Conservation (phyloP, 305 asterid genomes). For the Solanum aculeatissimum region DNA sequence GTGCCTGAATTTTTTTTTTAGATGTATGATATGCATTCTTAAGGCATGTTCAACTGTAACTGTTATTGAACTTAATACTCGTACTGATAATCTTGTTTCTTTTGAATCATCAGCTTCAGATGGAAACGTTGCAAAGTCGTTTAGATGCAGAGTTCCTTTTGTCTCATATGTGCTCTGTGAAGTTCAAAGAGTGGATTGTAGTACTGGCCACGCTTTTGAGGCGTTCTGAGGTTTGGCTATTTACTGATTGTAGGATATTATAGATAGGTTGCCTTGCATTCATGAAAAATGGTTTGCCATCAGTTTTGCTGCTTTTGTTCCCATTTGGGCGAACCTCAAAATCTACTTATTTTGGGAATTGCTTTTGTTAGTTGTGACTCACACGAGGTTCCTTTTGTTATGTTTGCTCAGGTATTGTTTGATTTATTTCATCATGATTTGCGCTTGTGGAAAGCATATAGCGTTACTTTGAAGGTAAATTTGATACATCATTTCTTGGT, state of each 20-base stretch:
- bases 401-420: constrained; percentile 58
- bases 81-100: neutral
- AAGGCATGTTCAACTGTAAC: neutral
- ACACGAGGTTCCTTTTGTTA: neutral
- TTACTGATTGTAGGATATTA: neutral
- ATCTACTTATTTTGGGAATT: neutral
- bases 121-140: constrained; percentile 90
- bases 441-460: constrained; percentile 88
- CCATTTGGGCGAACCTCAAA: neutral
- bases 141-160: constrained; percentile 94
- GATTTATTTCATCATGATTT: constrained; percentile 85
- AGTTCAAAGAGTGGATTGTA: constrained; percentile 98
- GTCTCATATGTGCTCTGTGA: constrained; percentile 97
- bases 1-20: neutral
- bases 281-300: neutral
- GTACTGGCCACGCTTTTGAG: constrained; percentile 93
- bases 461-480: constrained; percentile 66
- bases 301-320: neutral
- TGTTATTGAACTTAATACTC: neutral
- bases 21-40: neutral
- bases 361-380: neutral
- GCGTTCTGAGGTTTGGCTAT: constrained; percentile 72
- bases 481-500: neutral
- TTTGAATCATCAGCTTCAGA: constrained; percentile 57
- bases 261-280: neutral